These are phyloP conservation scores for Ophiostoma pallidulum DNA, from an alignment of 2,329 filamentous ascomycete genomes.

Conservation along the genomic window DNA sequence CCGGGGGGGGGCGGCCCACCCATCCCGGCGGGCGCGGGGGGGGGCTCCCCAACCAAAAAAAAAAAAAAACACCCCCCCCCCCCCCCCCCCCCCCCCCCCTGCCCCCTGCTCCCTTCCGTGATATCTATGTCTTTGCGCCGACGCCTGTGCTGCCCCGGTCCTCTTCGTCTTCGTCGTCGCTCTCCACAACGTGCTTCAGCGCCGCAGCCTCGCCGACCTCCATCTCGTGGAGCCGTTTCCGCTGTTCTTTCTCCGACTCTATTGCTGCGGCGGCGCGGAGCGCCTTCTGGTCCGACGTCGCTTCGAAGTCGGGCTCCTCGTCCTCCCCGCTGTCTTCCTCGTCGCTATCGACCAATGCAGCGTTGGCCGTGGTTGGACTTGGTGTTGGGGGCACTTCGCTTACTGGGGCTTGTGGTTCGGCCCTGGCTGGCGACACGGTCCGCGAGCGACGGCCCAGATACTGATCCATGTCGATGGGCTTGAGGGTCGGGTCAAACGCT, in stretches of 20 bases:
- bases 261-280: slow-evolving; percentile 36
- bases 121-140: not conserved
- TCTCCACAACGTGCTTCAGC: slow-evolving; percentile 22
- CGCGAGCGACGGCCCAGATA: slow-evolving; percentile 14
- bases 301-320: slow-evolving; percentile 34
- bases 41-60: not conserved
- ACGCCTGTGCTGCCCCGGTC: slow-evolving; percentile 17
- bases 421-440: slow-evolving; percentile 12
- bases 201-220: slow-evolving; percentile 49
- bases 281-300: slow-evolving; percentile 29
- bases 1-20: too few relatives aligned
- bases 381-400: slow-evolving; percentile 1
- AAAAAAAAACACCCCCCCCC: not conserved
- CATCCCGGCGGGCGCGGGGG: too few relatives aligned
- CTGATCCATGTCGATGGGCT: slow-evolving; percentile 34
- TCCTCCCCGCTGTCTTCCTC: slow-evolving; percentile 36
- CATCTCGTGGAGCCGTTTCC: slow-evolving; percentile 50
- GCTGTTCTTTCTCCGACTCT: slow-evolving; percentile 34
- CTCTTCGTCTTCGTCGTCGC: slow-evolving; percentile 23
- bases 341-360: slow-evolving; percentile 26
- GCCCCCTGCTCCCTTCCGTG: too few relatives aligned
- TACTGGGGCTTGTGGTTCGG: not conserved
- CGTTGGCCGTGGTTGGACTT: slow-evolving; percentile 17
- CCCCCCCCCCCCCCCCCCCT: too few relatives aligned
- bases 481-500: slow-evolving; percentile 54